Evolutionary conservation across 192 early-diverging fungal genomes (phyloP).

Genomic region (Umbelopsis sp.): DNA sequence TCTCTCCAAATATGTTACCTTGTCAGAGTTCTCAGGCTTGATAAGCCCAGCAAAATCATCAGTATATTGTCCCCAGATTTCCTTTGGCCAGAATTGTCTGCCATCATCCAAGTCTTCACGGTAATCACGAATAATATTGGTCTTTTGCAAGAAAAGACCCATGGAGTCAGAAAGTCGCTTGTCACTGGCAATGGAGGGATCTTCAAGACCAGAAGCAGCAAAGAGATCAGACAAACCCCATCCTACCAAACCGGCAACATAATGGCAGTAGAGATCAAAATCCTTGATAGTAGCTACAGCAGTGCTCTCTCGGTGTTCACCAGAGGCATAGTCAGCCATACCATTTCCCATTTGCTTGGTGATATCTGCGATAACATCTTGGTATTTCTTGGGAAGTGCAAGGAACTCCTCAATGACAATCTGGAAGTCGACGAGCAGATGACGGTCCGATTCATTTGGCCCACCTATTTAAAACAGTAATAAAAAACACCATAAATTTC

Average conservation of each 20-base stretch:
- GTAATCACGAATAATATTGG: conserved; percentile 97
- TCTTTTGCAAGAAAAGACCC: conserved; percentile 98
- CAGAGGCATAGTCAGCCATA: conserved; percentile 86
- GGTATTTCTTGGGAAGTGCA: conserved; percentile 74
- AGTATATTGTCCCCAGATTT: conserved; percentile 88
- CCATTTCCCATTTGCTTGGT: conserved; percentile 91
- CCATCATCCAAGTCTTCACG: conserved; percentile 88
- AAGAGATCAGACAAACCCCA: conserved; percentile 92
- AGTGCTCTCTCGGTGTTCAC: conserved; percentile 48
- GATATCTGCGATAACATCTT: conserved; percentile 88
- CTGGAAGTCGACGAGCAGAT: conserved; percentile 87
- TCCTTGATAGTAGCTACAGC: conserved; percentile 75
- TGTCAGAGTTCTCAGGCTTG: conserved; percentile 66
- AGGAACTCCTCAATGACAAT: conserved; percentile 90
- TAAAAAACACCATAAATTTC: conserved; percentile 22
- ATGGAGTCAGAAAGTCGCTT: conserved; percentile 82
- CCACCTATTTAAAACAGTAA: conserved; percentile 52
- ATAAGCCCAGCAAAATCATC: conserved; percentile 70
- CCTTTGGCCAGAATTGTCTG: conserved; percentile 94
- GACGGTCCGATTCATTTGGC: conserved; percentile 92
- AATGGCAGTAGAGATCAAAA: conserved; percentile 97
- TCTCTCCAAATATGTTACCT: conserved; percentile 19
- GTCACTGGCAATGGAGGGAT: conserved; percentile 47
- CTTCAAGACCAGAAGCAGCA: conserved; percentile 82
- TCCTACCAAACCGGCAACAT: conserved; percentile 96